Base-by-base conservation (phyloP, 441 rosid genomes). In the Pelargonium cotyledonis region DNA sequence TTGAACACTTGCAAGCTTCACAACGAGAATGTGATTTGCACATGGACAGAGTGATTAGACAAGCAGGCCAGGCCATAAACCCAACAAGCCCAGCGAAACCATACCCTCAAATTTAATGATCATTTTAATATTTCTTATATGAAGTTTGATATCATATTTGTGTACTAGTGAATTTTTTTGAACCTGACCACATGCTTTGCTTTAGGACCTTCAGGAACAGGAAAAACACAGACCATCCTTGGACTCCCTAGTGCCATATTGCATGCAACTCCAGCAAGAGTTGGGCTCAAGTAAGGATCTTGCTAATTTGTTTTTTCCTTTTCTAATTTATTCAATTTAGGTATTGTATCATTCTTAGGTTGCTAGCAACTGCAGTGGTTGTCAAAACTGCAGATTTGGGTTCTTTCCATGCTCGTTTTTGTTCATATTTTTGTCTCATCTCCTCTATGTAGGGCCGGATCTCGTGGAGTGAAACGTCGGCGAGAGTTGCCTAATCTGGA, bases 201-300 rank as follows among this genome's bases (percentile, higher is more conserved):
- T 82, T 53, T 76, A 94, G 97, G 98, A n/a, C 98, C 98, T 57
- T 97, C 98, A 70, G 98, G 98, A 76, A 94, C 98, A 5, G 98
- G 98, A 70, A 94, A 94, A 80, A 94, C 97, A 62, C 97, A 94
- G 85, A 91, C 98, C 38, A 91, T 94, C 78, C 94, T 94, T 71
- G 90, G 95, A 11, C 87, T 94, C 72, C 86, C 91, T 49, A 90
- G 98, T 84, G 95, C 96, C 51, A 84, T 94, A 80, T 82, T 94
- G 87, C 98, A 94, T 81, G 96, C 98, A 60, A 83, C 91, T 75
- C 98, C 98, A 57, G 86, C 85, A 65, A 84, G 94, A 79, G 73
- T 88, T 68, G 86, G 80, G 40, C 76, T 83, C 65, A 88, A 82
- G 98, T 94, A 82, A 78, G 75, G 68, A 66, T 69, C 63, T 67